phyloP scores from a whole-genome alignment of 2,329 filamentous ascomycete genomes.

The Sporothrix luriei region DNA sequence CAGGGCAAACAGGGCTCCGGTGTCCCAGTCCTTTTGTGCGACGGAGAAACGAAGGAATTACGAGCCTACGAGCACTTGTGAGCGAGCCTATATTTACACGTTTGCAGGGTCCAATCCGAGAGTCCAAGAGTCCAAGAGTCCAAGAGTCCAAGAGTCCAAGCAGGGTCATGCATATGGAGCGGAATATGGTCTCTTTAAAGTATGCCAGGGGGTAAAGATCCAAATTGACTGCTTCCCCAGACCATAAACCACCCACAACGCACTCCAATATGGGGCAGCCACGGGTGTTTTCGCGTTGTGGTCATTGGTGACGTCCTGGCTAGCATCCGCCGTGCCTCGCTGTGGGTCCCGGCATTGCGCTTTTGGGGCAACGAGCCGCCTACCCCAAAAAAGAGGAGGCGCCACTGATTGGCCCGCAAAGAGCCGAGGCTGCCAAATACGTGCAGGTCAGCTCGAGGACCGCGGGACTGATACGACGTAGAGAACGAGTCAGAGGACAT shows the following conservation, averaged over 20 bases:
- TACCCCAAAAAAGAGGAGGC: not conserved
- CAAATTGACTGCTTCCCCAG: not conserved
- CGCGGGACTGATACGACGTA: not conserved
- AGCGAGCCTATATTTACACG: not conserved
- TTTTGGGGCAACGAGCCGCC: too few species aligned
- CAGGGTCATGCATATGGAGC: too few species aligned
- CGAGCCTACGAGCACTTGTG: slow-evolving; percentile 5
- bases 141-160: too few species aligned
- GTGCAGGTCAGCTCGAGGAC: not conserved
- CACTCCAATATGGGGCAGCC: slow-evolving; percentile 3
- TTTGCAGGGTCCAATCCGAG: not conserved
- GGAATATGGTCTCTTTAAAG: too few species aligned
- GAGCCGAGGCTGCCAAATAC: slow-evolving; percentile 34
- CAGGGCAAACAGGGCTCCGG: not conserved
- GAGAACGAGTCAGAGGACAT: not conserved
- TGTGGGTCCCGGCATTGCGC: not conserved
- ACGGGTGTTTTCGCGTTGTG: slow-evolving; percentile 24
- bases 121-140: too few species aligned
- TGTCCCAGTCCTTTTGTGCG: not conserved
- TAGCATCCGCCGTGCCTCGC: too few species aligned
- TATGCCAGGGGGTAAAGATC: too few species aligned
- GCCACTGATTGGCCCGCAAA: slow-evolving; percentile 32
- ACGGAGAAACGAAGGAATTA: slow-evolving; percentile 33
- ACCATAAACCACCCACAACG: not conserved
- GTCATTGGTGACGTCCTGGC: not conserved